These are phyloP conservation scores for Epithele typhae DNA, from an alignment of 768 basidiomycete species.

Conservation along the genomic window DNA sequence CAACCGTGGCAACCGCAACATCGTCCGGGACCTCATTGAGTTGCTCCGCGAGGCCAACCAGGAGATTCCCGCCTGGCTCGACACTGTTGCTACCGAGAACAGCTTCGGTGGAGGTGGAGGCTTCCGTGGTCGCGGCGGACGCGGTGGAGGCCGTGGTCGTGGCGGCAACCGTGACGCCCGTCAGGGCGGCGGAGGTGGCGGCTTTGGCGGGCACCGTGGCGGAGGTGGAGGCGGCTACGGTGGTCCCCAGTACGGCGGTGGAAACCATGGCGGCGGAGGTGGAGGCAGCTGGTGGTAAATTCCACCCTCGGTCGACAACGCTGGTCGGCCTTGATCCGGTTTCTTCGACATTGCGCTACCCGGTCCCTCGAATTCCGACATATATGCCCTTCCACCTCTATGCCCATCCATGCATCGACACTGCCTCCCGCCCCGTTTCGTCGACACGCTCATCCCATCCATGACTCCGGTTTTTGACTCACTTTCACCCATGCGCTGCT, in stretches of 20 bases:
- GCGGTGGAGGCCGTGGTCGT: slow-evolving; percentile 51
- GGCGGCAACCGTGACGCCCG: slow-evolving; percentile 38
- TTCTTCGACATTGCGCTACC: slow-evolving; percentile 8
- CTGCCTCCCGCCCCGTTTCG: slow-evolving; percentile 10
- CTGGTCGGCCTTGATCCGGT: neutral
- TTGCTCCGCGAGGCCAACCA: slow-evolving; percentile 95
- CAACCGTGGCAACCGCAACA: slow-evolving; percentile 89
- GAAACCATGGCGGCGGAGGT: slow-evolving; percentile 20
- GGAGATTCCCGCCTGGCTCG: slow-evolving; percentile 89
- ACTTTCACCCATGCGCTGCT: slow-evolving; percentile 56
- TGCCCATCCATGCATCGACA: slow-evolving; percentile 15
- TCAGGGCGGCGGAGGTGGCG: slow-evolving; percentile 31
- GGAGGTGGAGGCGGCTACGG: slow-evolving; percentile 26
- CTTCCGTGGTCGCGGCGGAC: slow-evolving; percentile 51
- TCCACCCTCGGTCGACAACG: neutral
- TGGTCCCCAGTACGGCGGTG: slow-evolving; percentile 31
- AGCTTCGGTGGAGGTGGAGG: slow-evolving; percentile 58
- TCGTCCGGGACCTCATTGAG: slow-evolving; percentile 88
- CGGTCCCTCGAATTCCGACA: slow-evolving; percentile 1
- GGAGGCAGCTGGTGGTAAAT: slow-evolving; percentile 46
- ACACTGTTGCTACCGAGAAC: slow-evolving; percentile 78
- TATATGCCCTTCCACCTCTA: slow-evolving; percentile 27
- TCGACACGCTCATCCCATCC: slow-evolving; percentile 7
- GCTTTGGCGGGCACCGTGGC: slow-evolving; percentile 26
- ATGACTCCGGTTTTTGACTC: slow-evolving; percentile 3